Evolutionary conservation across 2,329 filamentous ascomycete species (phyloP), one percentile per base, ranked within the genome.

Genomic region (Ophiostoma pallidulum): DNA sequence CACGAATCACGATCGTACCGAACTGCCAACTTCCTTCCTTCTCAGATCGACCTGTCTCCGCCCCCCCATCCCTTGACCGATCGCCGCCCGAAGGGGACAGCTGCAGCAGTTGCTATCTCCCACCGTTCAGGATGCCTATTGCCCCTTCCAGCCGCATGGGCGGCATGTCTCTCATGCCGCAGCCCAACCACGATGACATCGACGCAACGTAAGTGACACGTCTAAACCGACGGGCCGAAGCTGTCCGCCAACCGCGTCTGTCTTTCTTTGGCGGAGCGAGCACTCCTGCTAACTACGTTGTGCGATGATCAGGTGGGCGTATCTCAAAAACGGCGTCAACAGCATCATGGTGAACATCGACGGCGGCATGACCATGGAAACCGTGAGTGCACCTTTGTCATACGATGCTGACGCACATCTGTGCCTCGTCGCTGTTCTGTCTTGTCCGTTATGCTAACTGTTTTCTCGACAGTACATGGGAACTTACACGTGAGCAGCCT

Each of bases 331-430:
- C 52, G 90, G 91, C 54, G 89, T 98, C 57, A 81, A 88, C 55
- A 86, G 84, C 63, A 94, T 98, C 61, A 97, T 98, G 91, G 79
- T 80, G 57, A 86, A 94, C 61, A 75, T 97, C 24, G 86, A 91
- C 60, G 84, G 88, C 56, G 92, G 92, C 52, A 86, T 98, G 68
- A 90, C 96, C 61, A 89, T 97, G 82, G 80, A 84, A 58, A 91
- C 87, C 58, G 82, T 86, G 71, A 60, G 78, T 62, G 9, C 42
- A 4, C 22, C n/a, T 12, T 33, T 6, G 18, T 9, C 24, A 10
- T 2, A 8, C 12, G 28, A 13, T 48, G 24, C 24, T 6, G 10
- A 28, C 5, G 24, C 24, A 28, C 10, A 28, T 28, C 24, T 26
- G 20, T 8, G 19, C 4, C 9, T 2, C 4, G 13, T n/a, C 4